Percentiles rank a stretch among this genome's conserved stretches.
phyloP scores from a whole-genome alignment of 2,329 filamentous ascomycete species.

The Nothomitra cinnamomea region DNA sequence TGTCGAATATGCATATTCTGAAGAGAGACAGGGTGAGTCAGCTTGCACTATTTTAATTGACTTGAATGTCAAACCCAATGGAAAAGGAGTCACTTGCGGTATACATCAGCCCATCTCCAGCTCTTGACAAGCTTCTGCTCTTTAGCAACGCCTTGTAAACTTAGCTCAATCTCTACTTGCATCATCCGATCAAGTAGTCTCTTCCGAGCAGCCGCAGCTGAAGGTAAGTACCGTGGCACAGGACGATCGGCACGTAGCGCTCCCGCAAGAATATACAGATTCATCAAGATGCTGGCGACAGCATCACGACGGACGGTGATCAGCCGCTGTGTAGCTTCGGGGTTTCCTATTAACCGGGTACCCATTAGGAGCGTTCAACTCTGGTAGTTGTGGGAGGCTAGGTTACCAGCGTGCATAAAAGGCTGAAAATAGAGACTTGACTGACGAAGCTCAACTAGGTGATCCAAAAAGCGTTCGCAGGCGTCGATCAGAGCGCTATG shows the following conservation, averaged over 20 bases:
- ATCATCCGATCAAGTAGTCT: conserved; percentile 34
- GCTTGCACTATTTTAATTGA: conserved; percentile 22
- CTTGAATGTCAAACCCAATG: not conserved
- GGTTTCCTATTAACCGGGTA: no score
- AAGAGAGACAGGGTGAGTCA: conserved; percentile 13
- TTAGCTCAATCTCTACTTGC: conserved; percentile 27
- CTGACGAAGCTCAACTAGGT: conserved; percentile 39
- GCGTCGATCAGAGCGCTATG: conserved; percentile 38
- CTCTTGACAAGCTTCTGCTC: conserved; percentile 13
- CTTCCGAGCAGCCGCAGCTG: conserved; percentile 35
- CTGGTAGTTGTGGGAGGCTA: conserved; percentile 27
- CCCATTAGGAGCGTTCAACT: no score
- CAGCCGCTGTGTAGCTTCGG: conserved; percentile 15
- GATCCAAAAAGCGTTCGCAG: conserved; percentile 42
- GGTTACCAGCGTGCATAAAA: conserved; percentile 32
- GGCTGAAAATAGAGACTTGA: conserved; percentile 41
- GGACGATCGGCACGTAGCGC: conserved; percentile 30
- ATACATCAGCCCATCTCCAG: conserved; percentile 38
- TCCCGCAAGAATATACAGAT: conserved; percentile 39
- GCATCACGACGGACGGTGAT: conserved; percentile 37
- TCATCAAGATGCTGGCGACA: conserved; percentile 39
- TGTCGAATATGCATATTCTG: conserved; percentile 17
- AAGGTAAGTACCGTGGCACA: conserved; percentile 35
- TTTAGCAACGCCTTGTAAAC: not conserved
- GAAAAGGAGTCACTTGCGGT: conserved; percentile 31